phyloP scores from a whole-genome alignment of 2,329 filamentous ascomycete species.

The Sclerotinia nivalis region DNA sequence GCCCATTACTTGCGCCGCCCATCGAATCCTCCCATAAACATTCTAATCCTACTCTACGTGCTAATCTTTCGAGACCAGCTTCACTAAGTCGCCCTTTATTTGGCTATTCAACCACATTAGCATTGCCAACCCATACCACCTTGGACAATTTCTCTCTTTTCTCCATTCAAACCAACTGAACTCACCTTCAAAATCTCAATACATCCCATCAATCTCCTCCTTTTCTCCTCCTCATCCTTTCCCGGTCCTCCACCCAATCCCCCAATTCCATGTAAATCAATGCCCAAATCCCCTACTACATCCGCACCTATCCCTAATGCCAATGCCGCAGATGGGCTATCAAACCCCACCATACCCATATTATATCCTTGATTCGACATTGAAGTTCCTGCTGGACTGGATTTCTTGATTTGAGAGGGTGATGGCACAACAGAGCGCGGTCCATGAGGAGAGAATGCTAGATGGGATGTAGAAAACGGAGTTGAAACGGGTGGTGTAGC shows the following conservation, averaged over 20 bases:
- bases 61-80: constrained; percentile 71
- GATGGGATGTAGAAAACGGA: constrained; percentile 58
- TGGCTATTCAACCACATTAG: constrained; percentile 34
- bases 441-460: constrained; percentile 57
- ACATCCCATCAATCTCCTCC: constrained; percentile 45
- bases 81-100: constrained; percentile 68
- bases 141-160: neutral
- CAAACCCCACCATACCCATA: constrained; percentile 50
- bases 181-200: constrained; percentile 40
- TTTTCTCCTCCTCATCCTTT: constrained; percentile 53
- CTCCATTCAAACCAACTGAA: neutral
- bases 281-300: constrained; percentile 52
- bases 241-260: constrained; percentile 30
- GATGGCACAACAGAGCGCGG: constrained; percentile 55
- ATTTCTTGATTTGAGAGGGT: constrained; percentile 60
- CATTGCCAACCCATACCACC: constrained; percentile 32
- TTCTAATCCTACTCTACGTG: constrained; percentile 66
- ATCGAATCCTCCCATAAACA: constrained; percentile 58
- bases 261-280: constrained; percentile 34
- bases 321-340: constrained; percentile 64
- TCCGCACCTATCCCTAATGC: constrained; percentile 54
- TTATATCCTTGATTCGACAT: constrained; percentile 53
- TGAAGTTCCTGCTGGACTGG: constrained; percentile 41
- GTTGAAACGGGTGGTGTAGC: constrained; percentile 68
- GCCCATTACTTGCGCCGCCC: constrained; percentile 50